Percentiles rank a stretch among this genome's conserved stretches.
These are phyloP conservation scores for Ceratonia siliqua DNA, from an alignment of 306 rosid species.

Conservation along the genomic window DNA sequence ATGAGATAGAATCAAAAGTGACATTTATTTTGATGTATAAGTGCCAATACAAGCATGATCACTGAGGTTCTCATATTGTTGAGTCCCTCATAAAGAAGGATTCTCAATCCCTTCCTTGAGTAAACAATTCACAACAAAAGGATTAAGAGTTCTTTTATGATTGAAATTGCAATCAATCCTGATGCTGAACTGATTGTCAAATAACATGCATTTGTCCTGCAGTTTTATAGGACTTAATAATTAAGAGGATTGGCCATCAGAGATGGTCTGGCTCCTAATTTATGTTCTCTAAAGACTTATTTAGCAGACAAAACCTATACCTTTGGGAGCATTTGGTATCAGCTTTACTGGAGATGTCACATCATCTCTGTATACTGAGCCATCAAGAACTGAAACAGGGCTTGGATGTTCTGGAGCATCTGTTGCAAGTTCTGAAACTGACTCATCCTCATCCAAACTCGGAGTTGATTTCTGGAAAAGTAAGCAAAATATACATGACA, in stretches of 20 bases:
- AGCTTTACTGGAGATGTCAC: constrained; percentile 59
- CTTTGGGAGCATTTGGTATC: constrained; percentile 45
- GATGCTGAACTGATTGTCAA: neutral
- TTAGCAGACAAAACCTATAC: constrained; percentile 41
- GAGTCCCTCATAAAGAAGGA: neutral
- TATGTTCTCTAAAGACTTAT: neutral
- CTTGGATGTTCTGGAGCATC: constrained; percentile 61
- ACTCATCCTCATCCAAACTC: constrained; percentile 49
- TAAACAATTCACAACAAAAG: neutral
- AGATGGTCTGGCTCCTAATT: neutral
- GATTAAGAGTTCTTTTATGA: neutral
- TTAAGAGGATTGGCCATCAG: neutral
- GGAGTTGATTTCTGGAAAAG: constrained; percentile 49
- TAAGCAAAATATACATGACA: constrained; percentile 14
- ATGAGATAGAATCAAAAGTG: too few relatives aligned
- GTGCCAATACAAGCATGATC: constrained; percentile 2
- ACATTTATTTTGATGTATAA: neutral
- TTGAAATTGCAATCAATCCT: neutral
- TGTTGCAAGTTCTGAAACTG: constrained; percentile 48
- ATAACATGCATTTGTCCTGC: neutral
- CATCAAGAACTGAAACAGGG: constrained; percentile 70
- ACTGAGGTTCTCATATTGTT: neutral
- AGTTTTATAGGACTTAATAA: constrained; percentile 11
- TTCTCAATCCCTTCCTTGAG: neutral
- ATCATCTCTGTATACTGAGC: constrained; percentile 60